Evolutionary conservation across 2,329 filamentous ascomycete genomes (phyloP).

Genomic region (Xylariaceae sp.): DNA sequence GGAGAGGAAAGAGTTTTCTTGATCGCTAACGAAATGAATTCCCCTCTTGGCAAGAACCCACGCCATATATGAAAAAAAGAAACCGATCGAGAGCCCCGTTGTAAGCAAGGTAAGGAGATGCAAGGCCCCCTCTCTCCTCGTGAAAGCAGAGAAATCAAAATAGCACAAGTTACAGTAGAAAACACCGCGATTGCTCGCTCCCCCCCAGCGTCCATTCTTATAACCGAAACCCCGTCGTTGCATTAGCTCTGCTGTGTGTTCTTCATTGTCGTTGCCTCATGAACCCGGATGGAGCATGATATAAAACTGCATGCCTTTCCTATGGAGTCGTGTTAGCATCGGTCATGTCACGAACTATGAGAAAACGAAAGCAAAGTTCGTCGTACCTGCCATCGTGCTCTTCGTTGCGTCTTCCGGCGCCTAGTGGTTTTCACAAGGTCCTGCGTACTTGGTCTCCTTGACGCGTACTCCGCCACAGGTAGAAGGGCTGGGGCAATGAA

Average conservation of each 20-base stretch:
- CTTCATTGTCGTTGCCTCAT: conserved; percentile 1
- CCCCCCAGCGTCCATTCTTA: conserved; percentile 17
- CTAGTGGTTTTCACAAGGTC: conserved; percentile 9
- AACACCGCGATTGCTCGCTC: conserved; percentile 29
- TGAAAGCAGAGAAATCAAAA: conserved; percentile 15
- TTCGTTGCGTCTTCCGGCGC: background rate
- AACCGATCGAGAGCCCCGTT: conserved; percentile 2
- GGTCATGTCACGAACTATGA: background rate
- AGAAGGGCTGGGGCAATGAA: conserved; percentile 15
- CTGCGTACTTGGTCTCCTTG: conserved; percentile 8
- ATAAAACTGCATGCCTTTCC: background rate
- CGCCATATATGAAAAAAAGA: background rate
- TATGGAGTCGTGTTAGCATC: conserved; percentile 2
- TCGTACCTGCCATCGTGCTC: conserved; percentile 1
- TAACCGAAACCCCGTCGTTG: conserved; percentile 11
- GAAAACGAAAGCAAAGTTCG: background rate
- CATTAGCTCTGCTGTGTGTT: conserved; percentile 8
- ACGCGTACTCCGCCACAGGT: conserved; percentile 5
- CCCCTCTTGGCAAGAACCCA: conserved; percentile 7
- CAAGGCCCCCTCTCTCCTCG: conserved; percentile 9
- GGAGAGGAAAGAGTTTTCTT: background rate
- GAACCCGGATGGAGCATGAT: background rate
- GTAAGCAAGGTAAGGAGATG: conserved; percentile 7
- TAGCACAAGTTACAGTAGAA: conserved; percentile 13
- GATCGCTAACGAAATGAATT: conserved; percentile 14